Conservation (phyloP, 2,329 filamentous ascomycete species). For the Nigrospora oryzae region DNA sequence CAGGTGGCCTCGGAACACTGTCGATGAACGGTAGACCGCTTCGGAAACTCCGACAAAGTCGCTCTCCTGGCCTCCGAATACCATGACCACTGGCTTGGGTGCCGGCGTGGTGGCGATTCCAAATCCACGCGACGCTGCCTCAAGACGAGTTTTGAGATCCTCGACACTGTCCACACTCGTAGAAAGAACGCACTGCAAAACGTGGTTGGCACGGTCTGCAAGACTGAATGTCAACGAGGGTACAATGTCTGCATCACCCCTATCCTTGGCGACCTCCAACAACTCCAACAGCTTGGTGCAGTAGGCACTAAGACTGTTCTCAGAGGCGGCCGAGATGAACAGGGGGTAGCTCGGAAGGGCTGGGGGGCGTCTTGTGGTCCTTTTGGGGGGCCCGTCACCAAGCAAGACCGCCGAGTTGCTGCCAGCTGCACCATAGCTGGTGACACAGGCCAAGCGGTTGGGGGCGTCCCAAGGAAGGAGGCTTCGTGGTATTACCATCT, state of each 20-base stretch:
- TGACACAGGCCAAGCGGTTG: not conserved
- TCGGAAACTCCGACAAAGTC: slow-evolving; percentile 12
- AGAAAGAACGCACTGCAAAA: not conserved
- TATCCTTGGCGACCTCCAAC: not conserved
- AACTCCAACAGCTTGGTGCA: not conserved
- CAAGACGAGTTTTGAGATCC: not conserved
- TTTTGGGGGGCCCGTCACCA: slow-evolving; percentile 2
- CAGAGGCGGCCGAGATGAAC: not conserved
- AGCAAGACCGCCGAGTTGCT: slow-evolving; percentile 9
- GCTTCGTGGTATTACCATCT: not conserved
- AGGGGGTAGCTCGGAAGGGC: too few relatives aligned
- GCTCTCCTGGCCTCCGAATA: slow-evolving; percentile 19
- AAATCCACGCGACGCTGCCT: not conserved
- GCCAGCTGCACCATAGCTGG: slow-evolving; percentile 11
- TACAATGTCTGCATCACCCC: not conserved
- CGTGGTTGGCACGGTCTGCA: slow-evolving; percentile 1
- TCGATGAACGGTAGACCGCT: slow-evolving; percentile 9
- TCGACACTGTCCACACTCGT: not conserved
- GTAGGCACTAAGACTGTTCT: not conserved
- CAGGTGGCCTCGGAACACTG: slow-evolving; percentile 2
- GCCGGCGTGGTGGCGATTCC: not conserved
- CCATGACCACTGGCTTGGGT: slow-evolving; percentile 3
- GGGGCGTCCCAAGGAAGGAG: not conserved
- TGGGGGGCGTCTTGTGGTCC: too few relatives aligned
- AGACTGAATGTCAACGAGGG: not conserved